Conservation (phyloP, 352 stramenopile species). For the Phytophthora pisi region DNA sequence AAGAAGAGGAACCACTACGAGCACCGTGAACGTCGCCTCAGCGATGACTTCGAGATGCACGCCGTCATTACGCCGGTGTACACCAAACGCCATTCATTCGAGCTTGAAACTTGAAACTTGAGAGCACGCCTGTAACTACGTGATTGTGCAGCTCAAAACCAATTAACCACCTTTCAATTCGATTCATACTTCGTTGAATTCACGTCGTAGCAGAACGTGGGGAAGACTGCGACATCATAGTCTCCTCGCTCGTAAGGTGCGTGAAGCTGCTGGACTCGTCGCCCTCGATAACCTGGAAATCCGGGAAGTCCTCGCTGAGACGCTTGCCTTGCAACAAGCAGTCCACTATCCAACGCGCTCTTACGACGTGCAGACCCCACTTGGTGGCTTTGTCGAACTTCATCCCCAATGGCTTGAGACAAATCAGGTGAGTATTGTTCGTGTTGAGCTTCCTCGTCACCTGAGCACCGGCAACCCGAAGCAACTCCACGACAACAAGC, state of each 20-base stretch:
- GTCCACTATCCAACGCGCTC: constrained; percentile 69
- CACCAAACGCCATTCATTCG: constrained; percentile 10
- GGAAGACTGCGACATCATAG: constrained; percentile 2
- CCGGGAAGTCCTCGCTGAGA: constrained; percentile 35
- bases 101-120: constrained; percentile 1
- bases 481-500: constrained; percentile 61
- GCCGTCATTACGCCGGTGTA: constrained; percentile 18
- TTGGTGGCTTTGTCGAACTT: constrained; percentile 68
- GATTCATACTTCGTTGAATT: background rate
- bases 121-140: background rate
- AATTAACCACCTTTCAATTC: background rate
- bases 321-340: constrained; percentile 57
- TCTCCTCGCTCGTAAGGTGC: constrained; percentile 13
- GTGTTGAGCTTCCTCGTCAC: constrained; percentile 58
- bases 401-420: constrained; percentile 52
- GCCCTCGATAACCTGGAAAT: constrained; percentile 33
- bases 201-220: constrained; percentile 13
- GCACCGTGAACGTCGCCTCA: constrained; percentile 16
- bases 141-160: background rate
- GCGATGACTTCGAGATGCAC: constrained; percentile 25
- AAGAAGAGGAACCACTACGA: constrained; percentile 1
- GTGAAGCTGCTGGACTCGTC: constrained; percentile 10
- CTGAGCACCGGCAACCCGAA: constrained; percentile 58
- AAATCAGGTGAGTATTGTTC: constrained; percentile 75
- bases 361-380: constrained; percentile 60